Conservation (phyloP, 345 rosid genomes). For the Jatropha curcas region DNA sequence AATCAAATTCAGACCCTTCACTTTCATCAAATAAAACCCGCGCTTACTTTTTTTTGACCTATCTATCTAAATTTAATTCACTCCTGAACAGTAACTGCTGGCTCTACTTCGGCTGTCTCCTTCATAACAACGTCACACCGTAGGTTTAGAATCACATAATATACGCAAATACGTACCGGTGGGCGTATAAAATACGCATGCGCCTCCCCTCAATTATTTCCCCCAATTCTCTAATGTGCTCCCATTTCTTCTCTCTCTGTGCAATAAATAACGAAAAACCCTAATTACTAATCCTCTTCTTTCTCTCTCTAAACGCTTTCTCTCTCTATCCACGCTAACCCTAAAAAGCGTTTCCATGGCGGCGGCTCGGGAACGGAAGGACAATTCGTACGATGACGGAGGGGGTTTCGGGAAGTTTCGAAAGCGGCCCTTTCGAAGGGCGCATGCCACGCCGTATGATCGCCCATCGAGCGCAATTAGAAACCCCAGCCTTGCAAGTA, state of each 20-base stretch:
- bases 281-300: constrained; percentile 4
- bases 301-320: neutral
- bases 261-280: constrained; percentile 19
- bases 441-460: constrained; percentile 68
- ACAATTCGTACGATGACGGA: constrained; percentile 20
- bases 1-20: neutral
- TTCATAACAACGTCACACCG: neutral
- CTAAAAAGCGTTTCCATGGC: constrained; percentile 24
- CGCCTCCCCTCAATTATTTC: neutral
- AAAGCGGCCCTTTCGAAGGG: constrained; percentile 57
- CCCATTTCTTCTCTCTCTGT: neutral
- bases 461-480: constrained; percentile 55
- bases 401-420: constrained; percentile 60
- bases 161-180: no score
- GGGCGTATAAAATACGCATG: neutral
- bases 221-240: neutral
- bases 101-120: neutral
- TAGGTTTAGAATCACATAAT: no score
- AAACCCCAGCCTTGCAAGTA: constrained; percentile 36
- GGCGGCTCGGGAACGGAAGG: constrained; percentile 30
- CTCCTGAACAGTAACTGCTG: no score
- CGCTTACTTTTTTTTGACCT: neutral
- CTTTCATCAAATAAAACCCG: neutral
- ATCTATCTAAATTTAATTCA: no score
- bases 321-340: constrained; percentile 2